These are phyloP conservation scores for Psidium guajava DNA, from an alignment of 345 rosid genomes.

Conservation along the genomic window DNA sequence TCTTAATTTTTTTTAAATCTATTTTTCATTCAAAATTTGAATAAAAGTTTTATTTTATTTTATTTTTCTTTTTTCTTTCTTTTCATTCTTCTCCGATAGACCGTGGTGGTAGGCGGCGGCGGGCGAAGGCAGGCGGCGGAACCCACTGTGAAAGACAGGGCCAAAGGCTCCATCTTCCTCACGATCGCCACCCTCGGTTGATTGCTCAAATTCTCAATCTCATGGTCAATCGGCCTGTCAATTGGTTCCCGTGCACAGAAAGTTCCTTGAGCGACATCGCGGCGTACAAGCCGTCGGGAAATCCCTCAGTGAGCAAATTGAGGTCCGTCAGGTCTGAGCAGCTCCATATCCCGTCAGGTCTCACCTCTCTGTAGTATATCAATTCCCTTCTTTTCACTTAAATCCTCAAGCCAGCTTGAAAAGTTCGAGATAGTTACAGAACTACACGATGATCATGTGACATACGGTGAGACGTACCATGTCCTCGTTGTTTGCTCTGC, in stretches of 20 bases:
- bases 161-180: conserved; percentile 59
- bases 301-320: conserved; percentile 47
- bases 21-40: too few relatives aligned
- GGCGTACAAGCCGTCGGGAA: conserved; percentile 27
- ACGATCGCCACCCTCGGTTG: conserved; percentile 70
- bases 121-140: neutral
- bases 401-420: neutral
- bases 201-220: conserved; percentile 25
- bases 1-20: too few relatives aligned
- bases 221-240: conserved; percentile 41
- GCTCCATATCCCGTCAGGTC: too few relatives aligned
- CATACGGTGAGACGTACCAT: too few relatives aligned
- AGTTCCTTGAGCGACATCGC: conserved; percentile 46
- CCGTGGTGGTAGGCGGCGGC: too few relatives aligned
- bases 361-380: neutral
- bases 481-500: too few relatives aligned
- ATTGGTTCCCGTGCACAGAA: conserved; percentile 39
- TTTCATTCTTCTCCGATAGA: too few relatives aligned
- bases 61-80: too few relatives aligned
- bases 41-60: too few relatives aligned
- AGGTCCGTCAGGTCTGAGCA: conserved; percentile 35
- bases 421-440: neutral
- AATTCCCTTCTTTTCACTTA: neutral
- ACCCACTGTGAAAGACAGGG: conserved; percentile 30
- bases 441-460: too few relatives aligned